Conservation (phyloP, 164 flowering plant genomes). For the Liriodendron chinense region DNA sequence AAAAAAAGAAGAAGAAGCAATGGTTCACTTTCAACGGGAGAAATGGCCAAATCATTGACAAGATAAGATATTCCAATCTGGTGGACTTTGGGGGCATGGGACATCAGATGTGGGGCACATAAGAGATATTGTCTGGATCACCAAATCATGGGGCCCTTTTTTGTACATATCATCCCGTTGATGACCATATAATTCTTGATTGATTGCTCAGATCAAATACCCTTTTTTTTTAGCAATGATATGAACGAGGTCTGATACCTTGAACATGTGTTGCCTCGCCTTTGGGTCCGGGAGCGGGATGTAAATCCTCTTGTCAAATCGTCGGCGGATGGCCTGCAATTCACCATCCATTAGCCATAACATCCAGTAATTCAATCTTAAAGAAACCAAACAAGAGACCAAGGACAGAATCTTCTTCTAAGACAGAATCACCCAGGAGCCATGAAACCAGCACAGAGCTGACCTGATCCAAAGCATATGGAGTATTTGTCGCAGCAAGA, state of each 20-base stretch:
- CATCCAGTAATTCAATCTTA: neutral
- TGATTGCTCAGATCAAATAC: neutral
- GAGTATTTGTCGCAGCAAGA: slow-evolving; percentile 99
- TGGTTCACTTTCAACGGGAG: too few species aligned
- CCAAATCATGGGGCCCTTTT: too few species aligned
- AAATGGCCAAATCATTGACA: too few species aligned
- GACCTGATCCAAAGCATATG: slow-evolving; percentile 98
- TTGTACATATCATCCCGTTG: too few species aligned
- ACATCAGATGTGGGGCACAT: too few species aligned
- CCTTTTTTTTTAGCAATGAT: neutral
- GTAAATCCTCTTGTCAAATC: slow-evolving; percentile 97
- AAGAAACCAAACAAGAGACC: neutral
- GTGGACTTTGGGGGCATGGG: too few species aligned
- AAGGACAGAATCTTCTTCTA: neutral
- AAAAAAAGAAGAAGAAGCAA: too few species aligned
- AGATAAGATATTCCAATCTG: too few species aligned
- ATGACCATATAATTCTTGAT: too few species aligned
- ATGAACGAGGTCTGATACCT: slow-evolving; percentile 38
- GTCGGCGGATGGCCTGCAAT: slow-evolving; percentile 79
- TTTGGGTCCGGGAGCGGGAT: slow-evolving; percentile 96
- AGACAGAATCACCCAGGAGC: neutral
- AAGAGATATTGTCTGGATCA: too few species aligned
- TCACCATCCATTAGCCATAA: slow-evolving; percentile 6
- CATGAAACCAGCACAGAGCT: slow-evolving; percentile 1
- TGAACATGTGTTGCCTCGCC: slow-evolving; percentile 97